Evolutionary conservation across 768 basidiomycete species (phyloP), one percentile per base, ranked within the genome.

Genomic region (Lactarius indigo): DNA sequence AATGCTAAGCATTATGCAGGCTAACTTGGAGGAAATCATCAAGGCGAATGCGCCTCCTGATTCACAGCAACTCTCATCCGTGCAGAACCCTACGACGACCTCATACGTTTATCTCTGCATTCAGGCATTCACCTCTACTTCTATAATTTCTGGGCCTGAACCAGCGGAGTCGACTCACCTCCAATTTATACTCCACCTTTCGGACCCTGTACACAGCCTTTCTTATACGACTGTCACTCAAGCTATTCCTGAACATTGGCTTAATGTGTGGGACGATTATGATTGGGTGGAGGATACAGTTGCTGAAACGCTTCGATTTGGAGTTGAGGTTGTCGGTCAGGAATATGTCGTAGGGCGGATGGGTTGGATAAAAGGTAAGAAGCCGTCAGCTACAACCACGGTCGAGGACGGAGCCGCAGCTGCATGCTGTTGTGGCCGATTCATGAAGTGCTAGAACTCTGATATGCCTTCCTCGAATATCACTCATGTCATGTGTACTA

Each of bases 271-370:
- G 88, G 96, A 97, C 73, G 83, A 88, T 69, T 91, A 94, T 75
- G 89, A 92, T 54, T 96, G 97, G 97, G 95, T 98, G 15, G 97
- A 99, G 77, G 96, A 99, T 73, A 76, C 91, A 44, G 84, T 98
- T 68, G 96, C 95, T 5, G 96, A 98, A 72, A 85, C 87, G 0
- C 78, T 99, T 65, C 80, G 92, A 64, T 80, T 93, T 17, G 92
- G 90, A 9, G 86, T 96, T 33, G 96, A 98, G 78, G 86, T 95
- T 20, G 79, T 98, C 66, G 94, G 94, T 2, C 95, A 98, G 77
- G 93, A 96, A 73, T 96, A 96, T 73, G 81, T 96, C 17, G 91
- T 89, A 50, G 82, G 85, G 39, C 80, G 94, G 65, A 95, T 95
- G 94, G 88, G 92, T 1, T 94, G 92, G 90, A 82, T 76, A 12